Percentiles rank a stretch among this genome's conserved stretches.
phyloP scores from a whole-genome alignment of 768 basidiomycete species.

The Termitomyces sp. region DNA sequence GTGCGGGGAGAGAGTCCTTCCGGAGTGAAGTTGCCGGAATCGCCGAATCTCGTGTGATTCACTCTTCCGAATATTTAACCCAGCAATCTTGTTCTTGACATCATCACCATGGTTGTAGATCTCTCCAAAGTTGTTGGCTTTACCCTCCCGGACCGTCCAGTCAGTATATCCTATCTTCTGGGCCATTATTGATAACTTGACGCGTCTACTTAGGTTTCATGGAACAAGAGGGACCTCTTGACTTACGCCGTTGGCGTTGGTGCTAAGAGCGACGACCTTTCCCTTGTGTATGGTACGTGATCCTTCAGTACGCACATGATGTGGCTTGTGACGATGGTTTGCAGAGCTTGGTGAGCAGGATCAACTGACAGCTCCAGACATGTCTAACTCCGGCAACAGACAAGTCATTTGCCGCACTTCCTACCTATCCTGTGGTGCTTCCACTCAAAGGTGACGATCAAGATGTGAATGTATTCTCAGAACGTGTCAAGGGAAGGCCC shows the following conservation, averaged over 20 bases:
- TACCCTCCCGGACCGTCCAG: constrained; percentile 29
- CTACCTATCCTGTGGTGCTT: constrained; percentile 82
- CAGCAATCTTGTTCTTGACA: not conserved
- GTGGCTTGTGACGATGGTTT: not conserved
- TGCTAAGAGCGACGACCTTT: constrained; percentile 67
- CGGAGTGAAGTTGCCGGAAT: constrained; percentile 1
- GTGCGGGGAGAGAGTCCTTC: not conserved
- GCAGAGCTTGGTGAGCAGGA: constrained; percentile 46
- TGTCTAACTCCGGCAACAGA: constrained; percentile 23
- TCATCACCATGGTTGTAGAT: constrained; percentile 43
- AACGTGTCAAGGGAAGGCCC: constrained; percentile 34
- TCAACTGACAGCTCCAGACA: not conserved
- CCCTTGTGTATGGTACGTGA: constrained; percentile 62
- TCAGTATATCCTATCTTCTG: not conserved
- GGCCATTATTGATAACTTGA: not conserved
- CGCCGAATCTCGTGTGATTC: constrained; percentile 2
- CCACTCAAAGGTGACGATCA: constrained; percentile 60
- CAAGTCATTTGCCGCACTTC: constrained; percentile 67
- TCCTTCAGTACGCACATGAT: not conserved
- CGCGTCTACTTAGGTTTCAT: constrained; percentile 48
- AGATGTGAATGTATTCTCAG: constrained; percentile 67
- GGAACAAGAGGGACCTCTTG: constrained; percentile 82
- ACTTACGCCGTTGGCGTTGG: constrained; percentile 79
- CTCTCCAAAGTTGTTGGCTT: constrained; percentile 64
- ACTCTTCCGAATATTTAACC: not conserved